Evolutionary conservation across 2,329 filamentous ascomycete genomes (phyloP).

Genomic region (Onygena corvina): DNA sequence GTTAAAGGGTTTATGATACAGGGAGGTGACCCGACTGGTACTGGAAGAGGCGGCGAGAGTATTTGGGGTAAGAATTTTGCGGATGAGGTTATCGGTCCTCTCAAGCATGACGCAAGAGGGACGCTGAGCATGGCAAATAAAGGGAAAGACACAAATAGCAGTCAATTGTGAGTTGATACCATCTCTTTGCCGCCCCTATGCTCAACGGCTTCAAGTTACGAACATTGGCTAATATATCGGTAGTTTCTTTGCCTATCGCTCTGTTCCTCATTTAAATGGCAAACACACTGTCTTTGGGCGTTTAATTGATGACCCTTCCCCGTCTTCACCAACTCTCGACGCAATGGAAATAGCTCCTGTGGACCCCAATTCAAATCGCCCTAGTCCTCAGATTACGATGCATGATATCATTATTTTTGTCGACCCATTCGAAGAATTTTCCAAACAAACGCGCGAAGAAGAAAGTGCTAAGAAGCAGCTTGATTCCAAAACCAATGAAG

Average conservation of each 20-base stretch:
- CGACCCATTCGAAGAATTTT: slow-evolving; percentile 90
- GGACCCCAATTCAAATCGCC: slow-evolving; percentile 60
- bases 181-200: slow-evolving; percentile 8
- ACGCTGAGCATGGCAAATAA: slow-evolving; percentile 95
- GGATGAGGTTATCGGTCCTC: slow-evolving; percentile 82
- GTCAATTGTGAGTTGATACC: slow-evolving; percentile 53
- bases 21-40: slow-evolving; percentile 86
- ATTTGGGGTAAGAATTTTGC: slow-evolving; percentile 91
- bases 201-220: neutral
- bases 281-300: slow-evolving; percentile 97
- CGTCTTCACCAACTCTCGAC: slow-evolving; percentile 43
- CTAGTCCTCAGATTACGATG: slow-evolving; percentile 66
- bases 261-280: slow-evolving; percentile 71
- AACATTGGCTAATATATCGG: neutral
- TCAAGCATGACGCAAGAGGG: slow-evolving; percentile 71
- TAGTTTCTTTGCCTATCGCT: slow-evolving; percentile 76
- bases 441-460: slow-evolving; percentile 57
- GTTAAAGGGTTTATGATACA: slow-evolving; percentile 98
- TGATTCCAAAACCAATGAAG: neutral
- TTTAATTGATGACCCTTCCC: slow-evolving; percentile 55
- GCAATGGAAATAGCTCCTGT: slow-evolving; percentile 66
- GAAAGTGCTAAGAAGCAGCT: slow-evolving; percentile 40
- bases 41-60: slow-evolving; percentile 76
- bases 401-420: slow-evolving; percentile 75
- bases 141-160: slow-evolving; percentile 92